Base-by-base conservation (phyloP, 495 filamentous ascomycete genomes). In the Hypoxylon trugodes region DNA sequence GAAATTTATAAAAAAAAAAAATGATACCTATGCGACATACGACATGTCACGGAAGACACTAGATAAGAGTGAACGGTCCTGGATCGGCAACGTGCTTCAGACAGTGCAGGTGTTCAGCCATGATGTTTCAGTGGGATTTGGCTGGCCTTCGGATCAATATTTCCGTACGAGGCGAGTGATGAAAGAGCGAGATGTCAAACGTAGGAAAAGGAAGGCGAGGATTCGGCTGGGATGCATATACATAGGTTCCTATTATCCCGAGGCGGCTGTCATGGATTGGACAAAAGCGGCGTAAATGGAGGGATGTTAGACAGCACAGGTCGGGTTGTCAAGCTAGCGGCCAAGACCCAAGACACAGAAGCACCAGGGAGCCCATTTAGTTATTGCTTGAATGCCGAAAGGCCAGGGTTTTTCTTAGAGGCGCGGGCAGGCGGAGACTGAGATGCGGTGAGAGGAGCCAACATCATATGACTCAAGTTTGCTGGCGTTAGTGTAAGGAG, bases 391-490 rank as follows among this genome's bases (percentile, higher is more conserved):
- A 47, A 32, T 28, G 51, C 51, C 40, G 57, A 57, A 40, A 47
- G 47, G 35, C 56, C 51, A 43, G 43, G 52, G 53, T 38, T 57
- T 61, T 19, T 54, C 40, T 53, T 53, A 22, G 46, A 43, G 50
- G 40, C 42, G 56, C 50, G 57, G 57, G 37, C 38, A 58, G 40
- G 52, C 64, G 64, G 57, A 53, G 52, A 61, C 58, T 30, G 47
- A 54, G 53, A 61, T 67, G 58, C 58, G 64, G 58, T 61, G 64
- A 67, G 54, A 58, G 38, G 28, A 53, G 21, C 58, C 46, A 58
- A 49, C 52, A 50, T 59, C 58, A 67, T 57, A 67, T 67, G 64
- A 67, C 64, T 58, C 52, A 62, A 49, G 36, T 26, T n/a, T n/a
- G n/a, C n/a, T 54, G 47, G 47, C 41, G 64, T 59, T 32, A 30